Percentiles rank a stretch among this genome's conserved stretches.
Evolutionary conservation across 495 filamentous ascomycete species (phyloP).

Genomic region (Xylaria grammica): DNA sequence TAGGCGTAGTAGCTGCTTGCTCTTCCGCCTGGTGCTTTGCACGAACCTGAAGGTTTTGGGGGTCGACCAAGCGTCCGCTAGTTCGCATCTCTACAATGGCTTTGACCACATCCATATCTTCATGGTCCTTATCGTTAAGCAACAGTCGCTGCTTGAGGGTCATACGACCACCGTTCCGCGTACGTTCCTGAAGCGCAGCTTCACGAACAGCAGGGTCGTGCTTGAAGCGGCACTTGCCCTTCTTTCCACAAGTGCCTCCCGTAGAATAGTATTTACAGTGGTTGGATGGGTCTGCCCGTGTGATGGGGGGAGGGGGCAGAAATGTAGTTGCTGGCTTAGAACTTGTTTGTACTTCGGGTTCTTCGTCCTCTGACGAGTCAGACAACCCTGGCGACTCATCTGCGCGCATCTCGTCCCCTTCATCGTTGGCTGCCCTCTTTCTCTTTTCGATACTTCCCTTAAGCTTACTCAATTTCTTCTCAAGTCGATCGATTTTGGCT

Average conservation of each 20-base stretch:
- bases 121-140: constrained; percentile 62
- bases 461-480: constrained; percentile 55
- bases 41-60: constrained; percentile 25
- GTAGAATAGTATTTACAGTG: constrained; percentile 67
- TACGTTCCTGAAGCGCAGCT: constrained; percentile 57
- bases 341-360: constrained; percentile 53
- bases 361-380: constrained; percentile 50
- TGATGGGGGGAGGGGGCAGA: constrained; percentile 47
- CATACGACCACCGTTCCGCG: constrained; percentile 59
- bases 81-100: constrained; percentile 47
- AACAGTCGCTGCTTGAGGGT: constrained; percentile 60
- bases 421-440: constrained; percentile 61
- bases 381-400: constrained; percentile 41
- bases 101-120: constrained; percentile 60
- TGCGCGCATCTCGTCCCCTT: constrained; percentile 60
- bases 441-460: constrained; percentile 60
- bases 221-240: constrained; percentile 68
- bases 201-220: constrained; percentile 60
- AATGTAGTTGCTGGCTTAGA: constrained; percentile 31
- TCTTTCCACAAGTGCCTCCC: constrained; percentile 65
- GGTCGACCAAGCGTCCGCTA: constrained; percentile 36
- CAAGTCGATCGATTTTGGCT: constrained; percentile 54
- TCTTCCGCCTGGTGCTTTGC: constrained; percentile 27
- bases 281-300: constrained; percentile 56
- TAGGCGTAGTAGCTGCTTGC: constrained; percentile 12